Base-by-base conservation (phyloP, 495 filamentous ascomycete species). In the Xylaria flabelliformis region DNA sequence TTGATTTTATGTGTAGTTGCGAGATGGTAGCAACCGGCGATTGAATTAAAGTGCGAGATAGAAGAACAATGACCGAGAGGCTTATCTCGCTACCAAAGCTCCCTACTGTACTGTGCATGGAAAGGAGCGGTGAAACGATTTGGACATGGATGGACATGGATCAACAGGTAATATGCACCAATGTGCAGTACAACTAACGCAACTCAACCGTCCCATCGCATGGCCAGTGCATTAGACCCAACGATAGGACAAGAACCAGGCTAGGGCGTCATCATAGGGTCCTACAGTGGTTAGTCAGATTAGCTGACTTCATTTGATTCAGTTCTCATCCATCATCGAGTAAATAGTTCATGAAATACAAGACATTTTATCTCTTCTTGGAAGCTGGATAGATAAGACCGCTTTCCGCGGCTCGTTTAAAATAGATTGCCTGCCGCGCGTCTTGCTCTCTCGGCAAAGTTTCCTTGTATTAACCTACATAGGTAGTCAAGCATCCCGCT, bases 101-200 rank as follows among this genome's bases (percentile, higher is more conserved):
- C 48, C 48, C 19, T 50, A 29, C 24, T 8, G 56, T 59, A n/a
- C 15, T 39, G 36, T 58, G 29, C 58, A 39, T 15, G 26, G 32
- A 67, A 67, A 67, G 32, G 42, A 50, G 65, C 65, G 65, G 65
- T 67, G 65, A 67, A 67, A 55, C 32, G 2, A 6, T 12, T 29
- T 6, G 7, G 10, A 41, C 65, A 56, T 56, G 50, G 65, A 56
- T 55, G 7, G 10, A 41, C 65, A 56, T 56, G 50, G 65, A 56
- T 55, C 36, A 24, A 55, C n/a, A 67, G 48, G 9, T 32, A 39
- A 24, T 39, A 48, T 50, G 19, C 64, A 34, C n/a, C 4, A 44
- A n/a, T 32, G 48, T 26, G 42, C 24, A 5, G 24, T 7, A 29
- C 26, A 50, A 34, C 46, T 2, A 51, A 29, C 19, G 21, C 46